Base-by-base conservation (phyloP, 305 asterid genomes). In the Ajuga reptans region DNA sequence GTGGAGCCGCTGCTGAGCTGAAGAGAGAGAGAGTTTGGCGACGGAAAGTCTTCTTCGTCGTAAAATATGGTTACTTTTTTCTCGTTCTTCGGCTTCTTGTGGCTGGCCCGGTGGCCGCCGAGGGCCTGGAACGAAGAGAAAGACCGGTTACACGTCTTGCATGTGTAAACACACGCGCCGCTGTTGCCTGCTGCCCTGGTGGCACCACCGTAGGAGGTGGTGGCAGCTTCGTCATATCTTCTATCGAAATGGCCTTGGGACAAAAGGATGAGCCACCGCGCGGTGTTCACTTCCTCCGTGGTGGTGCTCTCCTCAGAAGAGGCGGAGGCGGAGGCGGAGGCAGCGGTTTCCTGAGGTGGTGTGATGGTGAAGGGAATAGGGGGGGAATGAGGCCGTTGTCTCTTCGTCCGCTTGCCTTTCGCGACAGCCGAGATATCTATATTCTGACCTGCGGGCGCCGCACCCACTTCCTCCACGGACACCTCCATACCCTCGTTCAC, bases 81-180 rank as follows among this genome's bases (percentile, higher is more conserved):
- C 49, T 85, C 79, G 78, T 75, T 76, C 33, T 75, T 87, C 1
- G 90, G 88, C 73, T 89, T 91, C 69, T 72, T 84, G 72, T 89
- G 97, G 82, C 97, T 91, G 45, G 97, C 85, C 24, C 96, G 84
- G 71, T 91, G 97, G 8, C 97, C 97, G 3, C 98, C 97, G 8
- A 91, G 85, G 58, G 97, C 98, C 67, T 91, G 96, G 59, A 91
- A 91, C 1, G 96, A 89, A 0, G 88, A 66, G 67, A 91, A 91
- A 2, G 86, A 70, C n/a, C 91, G 60, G 33, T 75, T 79, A 50
- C 97, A 91, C 3, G 97, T 91, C 75, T 89, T 89, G 90, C 98
- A 91, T 50, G 86, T 81, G 71, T 91, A 91, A 2, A 83, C 80
- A 61, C 78, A 77, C 51, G 75, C 77, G 71, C 77, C 31, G 21